Percentiles rank a stretch among this genome's conserved stretches.
These are phyloP conservation scores for Fusarium gaditjirri DNA, from an alignment of 2,329 filamentous ascomycete species.

Conservation along the genomic window DNA sequence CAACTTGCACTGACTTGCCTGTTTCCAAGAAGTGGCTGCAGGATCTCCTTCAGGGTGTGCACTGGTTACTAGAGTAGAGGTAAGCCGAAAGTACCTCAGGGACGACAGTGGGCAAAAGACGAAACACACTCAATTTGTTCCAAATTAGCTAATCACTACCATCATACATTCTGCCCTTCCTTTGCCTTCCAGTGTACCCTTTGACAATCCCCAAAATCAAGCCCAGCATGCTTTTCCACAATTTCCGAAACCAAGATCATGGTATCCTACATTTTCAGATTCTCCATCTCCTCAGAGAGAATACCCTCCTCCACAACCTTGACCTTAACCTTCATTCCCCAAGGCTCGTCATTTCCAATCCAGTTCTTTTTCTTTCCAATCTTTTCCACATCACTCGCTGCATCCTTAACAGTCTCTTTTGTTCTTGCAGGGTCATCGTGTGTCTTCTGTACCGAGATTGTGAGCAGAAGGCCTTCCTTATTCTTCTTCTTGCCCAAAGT, in stretches of 20 bases:
- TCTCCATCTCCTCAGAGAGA: slow-evolving; percentile 14
- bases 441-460: slow-evolving; percentile 54
- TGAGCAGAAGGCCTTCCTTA: slow-evolving; percentile 56
- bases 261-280: not conserved
- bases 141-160: not conserved
- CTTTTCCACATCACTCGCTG: slow-evolving; percentile 60
- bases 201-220: not conserved
- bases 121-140: not conserved
- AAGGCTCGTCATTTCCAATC: slow-evolving; percentile 48
- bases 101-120: not conserved
- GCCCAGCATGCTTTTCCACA: not conserved
- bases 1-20: slow-evolving; percentile 50
- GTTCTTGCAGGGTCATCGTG: slow-evolving; percentile 53
- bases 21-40: slow-evolving; percentile 47
- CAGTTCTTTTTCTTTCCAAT: slow-evolving; percentile 70
- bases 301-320: slow-evolving; percentile 49
- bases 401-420: slow-evolving; percentile 53
- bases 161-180: not conserved
- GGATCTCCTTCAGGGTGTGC: slow-evolving; percentile 41
- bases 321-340: slow-evolving; percentile 53
- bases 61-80: slow-evolving; percentile 34
- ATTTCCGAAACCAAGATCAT: not conserved
- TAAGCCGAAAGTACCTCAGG: not conserved
- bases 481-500: slow-evolving; percentile 53
- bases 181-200: not conserved